Percentiles rank a stretch among this genome's conserved stretches.
These are phyloP conservation scores for Quercus agrifolia DNA, from an alignment of 306 rosid species.

Conservation along the genomic window DNA sequence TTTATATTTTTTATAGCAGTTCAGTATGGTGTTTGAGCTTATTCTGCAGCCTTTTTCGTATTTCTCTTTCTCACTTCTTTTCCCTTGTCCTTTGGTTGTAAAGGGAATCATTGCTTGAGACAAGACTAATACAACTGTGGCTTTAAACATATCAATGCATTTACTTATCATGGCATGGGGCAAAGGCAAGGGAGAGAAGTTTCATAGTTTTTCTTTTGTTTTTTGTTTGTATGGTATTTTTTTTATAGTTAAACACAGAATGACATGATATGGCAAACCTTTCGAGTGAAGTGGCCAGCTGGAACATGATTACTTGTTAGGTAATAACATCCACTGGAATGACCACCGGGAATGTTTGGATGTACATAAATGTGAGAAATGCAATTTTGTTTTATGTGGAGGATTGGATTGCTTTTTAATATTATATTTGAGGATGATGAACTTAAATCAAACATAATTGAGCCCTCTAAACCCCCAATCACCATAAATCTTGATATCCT, in stretches of 20 bases:
- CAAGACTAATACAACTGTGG: not conserved
- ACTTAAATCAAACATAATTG: not conserved
- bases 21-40: not conserved
- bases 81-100: not conserved
- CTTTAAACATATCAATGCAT: not conserved
- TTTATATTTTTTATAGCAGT: not conserved
- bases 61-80: not conserved
- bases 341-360: not conserved
- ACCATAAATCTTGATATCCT: not conserved
- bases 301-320: not conserved
- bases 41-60: not conserved
- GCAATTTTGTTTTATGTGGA: not conserved
- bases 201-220: not conserved
- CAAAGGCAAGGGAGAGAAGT: not conserved
- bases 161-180: not conserved
- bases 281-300: not conserved
- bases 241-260: not conserved
- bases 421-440: not conserved
- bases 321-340: not conserved
- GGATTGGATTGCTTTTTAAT: not conserved
- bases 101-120: constrained; percentile 7
- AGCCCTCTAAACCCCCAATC: not conserved
- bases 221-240: not conserved
- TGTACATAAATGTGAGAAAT: not conserved
- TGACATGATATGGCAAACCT: not conserved